Evolutionary conservation across 305 asterid genomes (phyloP), one percentile per base, ranked within the genome.

Genomic region (Fraxinus xanthoxyloides): DNA sequence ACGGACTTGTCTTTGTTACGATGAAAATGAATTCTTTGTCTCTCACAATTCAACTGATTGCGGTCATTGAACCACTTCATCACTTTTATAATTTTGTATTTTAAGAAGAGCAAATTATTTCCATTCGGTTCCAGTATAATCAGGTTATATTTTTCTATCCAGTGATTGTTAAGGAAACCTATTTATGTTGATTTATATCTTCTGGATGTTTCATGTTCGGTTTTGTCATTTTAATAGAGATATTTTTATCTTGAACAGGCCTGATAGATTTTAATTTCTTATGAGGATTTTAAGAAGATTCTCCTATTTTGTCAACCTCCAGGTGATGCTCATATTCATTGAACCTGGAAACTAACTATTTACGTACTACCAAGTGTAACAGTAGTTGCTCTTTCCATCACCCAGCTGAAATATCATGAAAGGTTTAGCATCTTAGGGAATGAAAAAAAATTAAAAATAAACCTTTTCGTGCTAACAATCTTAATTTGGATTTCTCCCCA

Each of bases 161-260:
- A 26, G 32, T 63, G 72, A 63, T 63, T 24, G 17, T 63, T 63
- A 26, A 63, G 28, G 72, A 63, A 63, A 63, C 6, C 72, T 63
- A 63, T 63, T 63, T 24, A 63, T 24, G 72, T 63, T 63, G 72
- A 63, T 63, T 63, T 63, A 26, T 63, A 24, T 24, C 34, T 63
- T 63, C 34, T 63, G 32, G 32, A 63, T 3, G 31, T 63, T 63
- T 31, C 7, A 63, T 21, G 17, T 26, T 10, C n/a, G 5, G 72
- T 4, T 24, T 24, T 63, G n/a, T 26, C 17, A 23, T 63, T 63
- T 63, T 63, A 26, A 63, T 63, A 63, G 17, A 23, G 67, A 63
- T 61, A 24, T 8, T 77, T 30, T 77, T 77, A 77, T 77, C 43
- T 54, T 23, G 36, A 77, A 77, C 61, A 40, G 23, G 43, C 80